These are phyloP conservation scores for Luffa acutangula DNA, from an alignment of 306 rosid genomes.

Conservation along the genomic window DNA sequence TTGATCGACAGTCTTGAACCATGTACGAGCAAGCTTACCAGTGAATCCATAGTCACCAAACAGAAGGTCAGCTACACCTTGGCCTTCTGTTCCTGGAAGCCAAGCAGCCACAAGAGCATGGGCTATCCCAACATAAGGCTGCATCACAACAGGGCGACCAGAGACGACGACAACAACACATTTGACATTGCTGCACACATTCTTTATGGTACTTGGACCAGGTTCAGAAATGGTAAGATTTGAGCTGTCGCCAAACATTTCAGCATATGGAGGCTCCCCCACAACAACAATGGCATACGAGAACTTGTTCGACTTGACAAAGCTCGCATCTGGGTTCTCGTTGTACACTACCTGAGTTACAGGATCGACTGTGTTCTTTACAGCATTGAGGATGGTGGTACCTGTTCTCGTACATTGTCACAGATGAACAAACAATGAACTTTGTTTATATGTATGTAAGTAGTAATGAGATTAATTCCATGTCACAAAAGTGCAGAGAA, in stretches of 20 bases:
- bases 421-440: not conserved
- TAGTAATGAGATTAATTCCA: not conserved
- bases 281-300: slow-evolving; percentile 63
- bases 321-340: slow-evolving; percentile 51
- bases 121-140: slow-evolving; percentile 49
- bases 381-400: slow-evolving; percentile 71
- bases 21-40: slow-evolving; percentile 73
- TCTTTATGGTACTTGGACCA: slow-evolving; percentile 60
- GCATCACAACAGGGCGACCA: slow-evolving; percentile 80
- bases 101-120: slow-evolving; percentile 90
- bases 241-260: slow-evolving; percentile 64
- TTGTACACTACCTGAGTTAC: slow-evolving; percentile 61
- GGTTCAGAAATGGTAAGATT: slow-evolving; percentile 63
- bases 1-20: slow-evolving; percentile 73
- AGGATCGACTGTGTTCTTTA: slow-evolving; percentile 55
- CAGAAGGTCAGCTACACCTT: slow-evolving; percentile 58
- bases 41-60: slow-evolving; percentile 75
- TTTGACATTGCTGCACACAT: slow-evolving; percentile 47
- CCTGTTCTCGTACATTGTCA: slow-evolving; percentile 26
- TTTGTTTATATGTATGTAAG: not conserved
- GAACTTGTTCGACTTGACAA: slow-evolving; percentile 51
- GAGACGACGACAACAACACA: slow-evolving; percentile 65
- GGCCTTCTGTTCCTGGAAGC: slow-evolving; percentile 99
- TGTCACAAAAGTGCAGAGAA: not conserved
- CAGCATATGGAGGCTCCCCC: slow-evolving; percentile 87